Evolutionary conservation across 192 early-diverging fungal genomes (phyloP).

Genomic region (Pilobolus umbonatus): DNA sequence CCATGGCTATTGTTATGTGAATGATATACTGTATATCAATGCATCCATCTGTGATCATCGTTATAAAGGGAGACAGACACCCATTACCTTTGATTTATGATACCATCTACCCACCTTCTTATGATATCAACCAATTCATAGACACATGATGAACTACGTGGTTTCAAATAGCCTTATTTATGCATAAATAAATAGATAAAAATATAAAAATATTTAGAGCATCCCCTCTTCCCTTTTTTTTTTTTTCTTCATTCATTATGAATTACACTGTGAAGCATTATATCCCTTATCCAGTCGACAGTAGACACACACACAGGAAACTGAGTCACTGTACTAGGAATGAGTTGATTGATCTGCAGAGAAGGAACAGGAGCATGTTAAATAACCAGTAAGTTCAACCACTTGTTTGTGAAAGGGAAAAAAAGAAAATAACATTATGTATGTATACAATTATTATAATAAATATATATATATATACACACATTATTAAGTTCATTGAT

Average conservation of each 20-base stretch:
- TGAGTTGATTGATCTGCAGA: slow-evolving; percentile 8
- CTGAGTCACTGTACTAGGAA: slow-evolving; percentile 1
- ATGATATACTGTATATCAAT: slow-evolving; percentile 22
- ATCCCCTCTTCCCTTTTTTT: too few relatives aligned
- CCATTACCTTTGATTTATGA: slow-evolving; percentile 30
- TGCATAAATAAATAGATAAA: too few relatives aligned
- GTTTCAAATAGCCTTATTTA: too few relatives aligned
- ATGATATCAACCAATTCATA: too few relatives aligned
- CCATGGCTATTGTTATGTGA: slow-evolving; percentile 11
- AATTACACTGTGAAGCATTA: too few relatives aligned
- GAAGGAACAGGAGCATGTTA: slow-evolving; percentile 10
- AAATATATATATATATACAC: neutral
- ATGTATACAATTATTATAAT: neutral
- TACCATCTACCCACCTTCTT: too few relatives aligned
- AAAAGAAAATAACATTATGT: neutral
- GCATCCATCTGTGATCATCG: slow-evolving; percentile 16
- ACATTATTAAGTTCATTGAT: slow-evolving; percentile 5
- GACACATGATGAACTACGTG: too few relatives aligned
- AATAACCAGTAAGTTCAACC: slow-evolving; percentile 4
- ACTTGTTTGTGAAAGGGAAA: neutral
- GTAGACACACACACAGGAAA: slow-evolving; percentile 4
- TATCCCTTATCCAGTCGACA: too few relatives aligned
- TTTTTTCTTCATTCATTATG: too few relatives aligned
- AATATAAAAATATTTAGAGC: too few relatives aligned
- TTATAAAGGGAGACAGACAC: slow-evolving; percentile 16